These are phyloP conservation scores for Cystofilobasidium macerans DNA, from an alignment of 768 basidiomycete genomes.

Conservation along the genomic window DNA sequence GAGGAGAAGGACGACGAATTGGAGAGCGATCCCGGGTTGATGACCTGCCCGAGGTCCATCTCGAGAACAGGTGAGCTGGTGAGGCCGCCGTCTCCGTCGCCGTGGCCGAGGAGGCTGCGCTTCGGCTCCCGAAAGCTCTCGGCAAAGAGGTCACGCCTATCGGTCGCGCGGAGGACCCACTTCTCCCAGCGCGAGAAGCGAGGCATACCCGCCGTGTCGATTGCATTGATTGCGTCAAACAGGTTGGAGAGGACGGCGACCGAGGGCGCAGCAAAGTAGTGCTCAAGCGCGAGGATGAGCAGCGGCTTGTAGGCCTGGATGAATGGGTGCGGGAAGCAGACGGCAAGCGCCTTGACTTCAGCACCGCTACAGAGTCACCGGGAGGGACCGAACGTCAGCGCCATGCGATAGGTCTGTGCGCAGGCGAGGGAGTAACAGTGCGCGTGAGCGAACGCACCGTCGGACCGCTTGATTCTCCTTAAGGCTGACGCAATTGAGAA, in stretches of 20 bases:
- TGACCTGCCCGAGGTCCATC: not conserved
- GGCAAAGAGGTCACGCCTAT: constrained; percentile 80
- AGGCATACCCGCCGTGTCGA: constrained; percentile 73
- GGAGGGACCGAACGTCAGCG: not conserved
- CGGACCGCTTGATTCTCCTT: constrained; percentile 76
- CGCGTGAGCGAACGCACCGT: constrained; percentile 44
- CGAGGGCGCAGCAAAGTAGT: constrained; percentile 81
- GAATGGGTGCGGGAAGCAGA: constrained; percentile 83
- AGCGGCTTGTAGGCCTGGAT: constrained; percentile 82
- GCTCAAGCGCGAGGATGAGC: constrained; percentile 66
- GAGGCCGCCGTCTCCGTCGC: not conserved
- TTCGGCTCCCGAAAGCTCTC: constrained; percentile 54
- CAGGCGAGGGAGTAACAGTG: no score
- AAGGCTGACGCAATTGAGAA: constrained; percentile 79
- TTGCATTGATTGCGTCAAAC: constrained; percentile 85
- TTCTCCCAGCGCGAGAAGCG: constrained; percentile 69
- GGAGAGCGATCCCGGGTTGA: not conserved
- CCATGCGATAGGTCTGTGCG: no score
- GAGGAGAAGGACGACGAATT: not conserved
- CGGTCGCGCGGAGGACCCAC: constrained; percentile 74
- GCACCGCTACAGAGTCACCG: constrained; percentile 55
- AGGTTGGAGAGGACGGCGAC: constrained; percentile 79
- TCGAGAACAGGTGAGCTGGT: not conserved
- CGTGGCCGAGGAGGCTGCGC: not conserved
- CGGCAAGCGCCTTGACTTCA: constrained; percentile 84